Percentiles rank a stretch among this genome's conserved stretches.
phyloP scores from a whole-genome alignment of 176 grass and related monocot genomes.

The Carex pumila region DNA sequence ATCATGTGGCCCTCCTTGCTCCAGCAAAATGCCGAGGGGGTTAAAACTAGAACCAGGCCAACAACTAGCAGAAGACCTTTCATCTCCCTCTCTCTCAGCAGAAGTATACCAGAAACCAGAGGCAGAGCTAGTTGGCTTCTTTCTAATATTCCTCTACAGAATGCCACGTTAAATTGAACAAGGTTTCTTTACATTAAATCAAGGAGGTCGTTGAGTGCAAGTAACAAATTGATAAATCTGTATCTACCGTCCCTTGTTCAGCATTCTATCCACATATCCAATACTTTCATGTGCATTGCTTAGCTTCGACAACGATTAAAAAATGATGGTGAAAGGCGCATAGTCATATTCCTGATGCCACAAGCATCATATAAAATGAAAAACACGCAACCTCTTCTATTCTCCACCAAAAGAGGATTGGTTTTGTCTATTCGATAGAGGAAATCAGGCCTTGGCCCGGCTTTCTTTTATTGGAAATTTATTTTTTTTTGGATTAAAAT shows the following conservation, averaged over 20 bases:
- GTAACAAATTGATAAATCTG: constrained; percentile 34
- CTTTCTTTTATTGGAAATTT: background rate
- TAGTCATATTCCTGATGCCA: constrained; percentile 25
- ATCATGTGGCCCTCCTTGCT: constrained; percentile 81
- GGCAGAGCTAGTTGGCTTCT: background rate
- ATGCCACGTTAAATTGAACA: background rate
- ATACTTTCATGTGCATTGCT: constrained; percentile 3
- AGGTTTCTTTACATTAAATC: background rate
- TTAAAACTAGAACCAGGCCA: constrained; percentile 26
- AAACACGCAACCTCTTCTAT: background rate
- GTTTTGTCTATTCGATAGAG: background rate
- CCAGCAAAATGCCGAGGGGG: constrained; percentile 38
- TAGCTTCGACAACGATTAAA: constrained; percentile 10
- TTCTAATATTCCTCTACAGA: background rate
- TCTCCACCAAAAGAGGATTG: background rate
- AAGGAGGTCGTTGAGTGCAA: constrained; percentile 29
- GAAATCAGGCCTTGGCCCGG: background rate
- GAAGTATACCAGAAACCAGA: background rate
- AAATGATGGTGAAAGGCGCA: background rate
- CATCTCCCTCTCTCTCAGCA: constrained; percentile 20
- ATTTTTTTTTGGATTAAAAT: background rate
- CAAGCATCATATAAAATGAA: constrained; percentile 25
- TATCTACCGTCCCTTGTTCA: constrained; percentile 34
- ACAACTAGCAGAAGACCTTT: constrained; percentile 11
- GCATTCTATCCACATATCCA: background rate